Evolutionary conservation across 371 early-diverging fungal genomes (phyloP).

Genomic region (Mortierella sp.): DNA sequence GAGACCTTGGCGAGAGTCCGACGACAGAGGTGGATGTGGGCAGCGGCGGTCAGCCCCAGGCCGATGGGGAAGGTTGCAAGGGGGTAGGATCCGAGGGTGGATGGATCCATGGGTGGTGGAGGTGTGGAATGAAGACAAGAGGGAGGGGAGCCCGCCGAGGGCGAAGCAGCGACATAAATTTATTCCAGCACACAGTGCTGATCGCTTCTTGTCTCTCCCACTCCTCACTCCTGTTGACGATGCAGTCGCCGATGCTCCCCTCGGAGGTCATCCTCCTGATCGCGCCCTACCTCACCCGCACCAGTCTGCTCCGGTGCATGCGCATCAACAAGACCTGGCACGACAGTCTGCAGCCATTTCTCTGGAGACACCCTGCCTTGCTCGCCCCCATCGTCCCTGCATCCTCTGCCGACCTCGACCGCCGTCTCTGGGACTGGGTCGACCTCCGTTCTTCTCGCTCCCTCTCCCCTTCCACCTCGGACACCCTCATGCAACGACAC

Average conservation of each 20-base stretch:
- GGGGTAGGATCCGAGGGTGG: not conserved
- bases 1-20: slow-evolving; percentile 6
- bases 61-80: slow-evolving; percentile 24
- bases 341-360: not conserved
- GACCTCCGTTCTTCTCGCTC: too few species aligned
- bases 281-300: not conserved
- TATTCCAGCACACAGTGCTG: too few species aligned
- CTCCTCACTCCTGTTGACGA: not conserved
- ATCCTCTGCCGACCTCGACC: too few species aligned
- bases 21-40: slow-evolving; percentile 31
- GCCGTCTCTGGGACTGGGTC: too few species aligned
- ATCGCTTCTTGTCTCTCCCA: not conserved
- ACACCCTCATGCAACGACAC: too few species aligned
- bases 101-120: not conserved
- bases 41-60: slow-evolving; percentile 32
- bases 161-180: too few species aligned
- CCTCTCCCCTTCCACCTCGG: too few species aligned
- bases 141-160: not conserved
- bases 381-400: too few species aligned
- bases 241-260: not conserved
- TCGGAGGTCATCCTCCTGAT: not conserved
- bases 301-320: not conserved
- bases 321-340: not conserved
- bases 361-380: not conserved
- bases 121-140: not conserved